phyloP scores from a whole-genome alignment of 2,329 filamentous ascomycete species.

The Botrytis deweyae region DNA sequence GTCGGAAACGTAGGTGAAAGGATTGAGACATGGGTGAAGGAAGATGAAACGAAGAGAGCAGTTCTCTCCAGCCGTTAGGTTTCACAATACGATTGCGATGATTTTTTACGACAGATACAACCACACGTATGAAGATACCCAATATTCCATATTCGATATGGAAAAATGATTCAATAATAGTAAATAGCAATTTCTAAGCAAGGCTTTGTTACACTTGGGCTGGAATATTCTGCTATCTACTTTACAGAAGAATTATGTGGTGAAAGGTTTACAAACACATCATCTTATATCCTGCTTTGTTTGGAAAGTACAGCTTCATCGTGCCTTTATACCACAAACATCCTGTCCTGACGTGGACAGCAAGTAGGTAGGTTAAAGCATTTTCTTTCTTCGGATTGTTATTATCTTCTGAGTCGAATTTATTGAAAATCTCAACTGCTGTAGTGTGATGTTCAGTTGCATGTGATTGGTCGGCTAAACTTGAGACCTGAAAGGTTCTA shows the following conservation, averaged over 20 bases:
- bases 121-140: neutral
- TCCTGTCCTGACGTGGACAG: neutral
- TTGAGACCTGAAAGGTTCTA: neutral
- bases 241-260: neutral
- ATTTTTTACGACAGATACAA: neutral
- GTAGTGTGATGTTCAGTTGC: neutral
- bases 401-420: neutral
- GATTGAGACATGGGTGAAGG: constrained; percentile 68
- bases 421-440: neutral
- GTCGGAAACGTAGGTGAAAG: constrained; percentile 70
- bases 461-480: constrained; percentile 3
- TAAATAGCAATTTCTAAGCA: neutral
- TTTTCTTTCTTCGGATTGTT: neutral
- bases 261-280: constrained; percentile 5
- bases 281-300: neutral
- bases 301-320: neutral
- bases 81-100: neutral
- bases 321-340: neutral
- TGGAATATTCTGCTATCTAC: constrained; percentile 1
- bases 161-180: neutral
- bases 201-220: constrained; percentile 9
- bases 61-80: constrained; percentile 18
- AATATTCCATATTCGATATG: neutral
- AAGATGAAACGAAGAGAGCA: constrained; percentile 47
- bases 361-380: neutral